Conservation (phyloP, 1,139 yeast genomes). For the Blastobotrys apis region DNA sequence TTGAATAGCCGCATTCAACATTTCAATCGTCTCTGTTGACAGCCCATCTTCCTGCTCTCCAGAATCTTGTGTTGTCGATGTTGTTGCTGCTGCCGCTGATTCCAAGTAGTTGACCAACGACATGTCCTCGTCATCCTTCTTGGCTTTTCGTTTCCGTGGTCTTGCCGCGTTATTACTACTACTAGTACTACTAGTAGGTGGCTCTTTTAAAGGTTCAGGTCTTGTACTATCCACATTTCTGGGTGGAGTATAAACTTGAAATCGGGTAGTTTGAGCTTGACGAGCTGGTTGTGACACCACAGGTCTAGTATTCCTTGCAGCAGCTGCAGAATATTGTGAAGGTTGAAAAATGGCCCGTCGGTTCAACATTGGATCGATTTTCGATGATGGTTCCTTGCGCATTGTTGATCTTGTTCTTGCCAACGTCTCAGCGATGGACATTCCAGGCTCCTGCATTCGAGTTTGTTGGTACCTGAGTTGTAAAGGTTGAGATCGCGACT, state of each 20-base stretch:
- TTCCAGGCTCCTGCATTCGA: conserved; percentile 8
- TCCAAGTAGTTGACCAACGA: conserved; percentile 4
- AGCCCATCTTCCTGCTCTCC: conserved; percentile 21
- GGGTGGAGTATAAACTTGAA: conserved; percentile 16
- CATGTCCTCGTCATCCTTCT: conserved; percentile 2
- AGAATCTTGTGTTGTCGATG: background rate
- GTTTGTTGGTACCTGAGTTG: background rate
- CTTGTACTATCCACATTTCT: background rate
- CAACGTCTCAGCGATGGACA: conserved; percentile 63
- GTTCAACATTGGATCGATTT: conserved; percentile 29
- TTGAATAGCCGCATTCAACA: conserved; percentile 36
- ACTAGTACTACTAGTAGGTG: background rate
- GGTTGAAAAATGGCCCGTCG: conserved; percentile 18
- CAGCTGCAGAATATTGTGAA: conserved; percentile 15
- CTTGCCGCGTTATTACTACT: background rate
- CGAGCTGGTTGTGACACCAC: background rate
- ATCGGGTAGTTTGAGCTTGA: conserved; percentile 12
- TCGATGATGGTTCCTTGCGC: conserved; percentile 19
- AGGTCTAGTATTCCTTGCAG: conserved; percentile 2
- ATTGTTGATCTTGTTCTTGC: conserved; percentile 50
- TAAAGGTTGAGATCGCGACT: background rate
- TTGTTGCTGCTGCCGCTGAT: background rate
- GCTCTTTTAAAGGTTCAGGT: conserved; percentile 7
- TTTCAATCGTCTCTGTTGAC: conserved; percentile 36
- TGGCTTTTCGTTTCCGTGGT: conserved; percentile 1